These are phyloP conservation scores for Metarhizium guizhouense DNA, from an alignment of 2,329 filamentous ascomycete species.

Conservation along the genomic window DNA sequence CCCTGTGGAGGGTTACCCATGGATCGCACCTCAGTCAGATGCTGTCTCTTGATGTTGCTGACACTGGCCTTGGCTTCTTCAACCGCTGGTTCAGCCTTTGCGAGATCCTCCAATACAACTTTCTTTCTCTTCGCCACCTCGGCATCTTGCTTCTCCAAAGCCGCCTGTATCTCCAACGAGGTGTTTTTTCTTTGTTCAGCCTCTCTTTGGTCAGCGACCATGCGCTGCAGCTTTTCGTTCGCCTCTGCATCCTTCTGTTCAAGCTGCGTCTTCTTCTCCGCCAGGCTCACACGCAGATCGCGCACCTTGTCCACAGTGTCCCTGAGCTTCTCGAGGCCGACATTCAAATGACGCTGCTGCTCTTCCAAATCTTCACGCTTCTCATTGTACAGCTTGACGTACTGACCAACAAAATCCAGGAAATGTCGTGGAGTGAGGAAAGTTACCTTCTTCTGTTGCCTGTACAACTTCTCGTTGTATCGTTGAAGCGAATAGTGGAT, in stretches of 20 bases:
- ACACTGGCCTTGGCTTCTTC: conserved; percentile 90
- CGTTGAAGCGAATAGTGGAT: conserved; percentile 90
- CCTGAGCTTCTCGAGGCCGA: conserved; percentile 91
- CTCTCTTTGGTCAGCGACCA: conserved; percentile 92
- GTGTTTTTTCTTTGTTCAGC: conserved; percentile 84
- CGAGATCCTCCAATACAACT: conserved; percentile 80
- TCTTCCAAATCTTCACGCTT: conserved; percentile 98
- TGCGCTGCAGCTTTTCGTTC: conserved; percentile 92
- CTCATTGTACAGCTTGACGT: conserved; percentile 93
- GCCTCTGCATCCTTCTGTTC: conserved; percentile 92
- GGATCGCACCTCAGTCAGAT: conserved; percentile 92
- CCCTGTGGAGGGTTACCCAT: conserved; percentile 89
- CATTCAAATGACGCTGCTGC: conserved; percentile 95
- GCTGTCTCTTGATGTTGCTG: conserved; percentile 95
- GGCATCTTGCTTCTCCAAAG: conserved; percentile 80
- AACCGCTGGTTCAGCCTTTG: conserved; percentile 86
- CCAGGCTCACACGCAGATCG: conserved; percentile 81
- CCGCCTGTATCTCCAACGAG: conserved; percentile 80
- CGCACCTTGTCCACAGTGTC: conserved; percentile 97
- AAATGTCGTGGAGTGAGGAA: conserved; percentile 96
- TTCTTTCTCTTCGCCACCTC: conserved; percentile 77
- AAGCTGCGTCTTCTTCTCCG: conserved; percentile 87
- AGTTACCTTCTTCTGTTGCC: conserved; percentile 86
- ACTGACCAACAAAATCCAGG: conserved; percentile 95
- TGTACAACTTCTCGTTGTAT: conserved; percentile 81